Evolutionary conservation across 306 rosid species (phyloP).

Genomic region (Vachellia collinsii): DNA sequence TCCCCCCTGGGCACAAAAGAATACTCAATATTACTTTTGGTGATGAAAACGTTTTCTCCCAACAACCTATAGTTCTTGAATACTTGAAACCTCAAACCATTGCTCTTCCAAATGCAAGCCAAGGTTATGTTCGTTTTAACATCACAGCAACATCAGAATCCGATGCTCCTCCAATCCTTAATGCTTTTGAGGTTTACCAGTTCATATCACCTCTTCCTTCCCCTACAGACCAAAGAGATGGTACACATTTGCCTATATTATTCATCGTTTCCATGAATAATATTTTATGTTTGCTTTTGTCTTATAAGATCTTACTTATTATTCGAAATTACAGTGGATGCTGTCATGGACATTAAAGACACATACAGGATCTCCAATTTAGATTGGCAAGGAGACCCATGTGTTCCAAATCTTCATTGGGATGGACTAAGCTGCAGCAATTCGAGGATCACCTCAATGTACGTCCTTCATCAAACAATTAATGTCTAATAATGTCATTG

Average conservation of each 20-base stretch:
- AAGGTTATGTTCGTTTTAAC: background rate
- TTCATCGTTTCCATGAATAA: too few species aligned
- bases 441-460: too few species aligned
- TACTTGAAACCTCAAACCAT: conserved; percentile 36
- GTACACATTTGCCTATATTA: background rate
- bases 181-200: background rate
- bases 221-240: background rate
- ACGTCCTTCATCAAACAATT: too few species aligned
- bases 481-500: too few species aligned
- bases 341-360: conserved; percentile 13
- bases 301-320: background rate
- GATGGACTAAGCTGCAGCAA: background rate
- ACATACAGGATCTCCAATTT: background rate
- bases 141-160: background rate
- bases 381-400: conserved; percentile 36
- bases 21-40: conserved; percentile 20
- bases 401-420: conserved; percentile 16
- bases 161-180: conserved; percentile 18
- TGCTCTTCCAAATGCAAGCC: background rate
- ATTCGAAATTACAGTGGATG: background rate
- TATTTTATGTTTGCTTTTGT: background rate
- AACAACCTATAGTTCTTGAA: conserved; percentile 25
- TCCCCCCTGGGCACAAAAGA: conserved; percentile 4
- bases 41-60: conserved; percentile 3
- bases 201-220: background rate